A percentile compares a stretch with the other conserved stretches of the same genome.
Evolutionary conservation across 2,329 filamentous ascomycete species (phyloP).

Genomic region (Trichoderma cornu-damae): DNA sequence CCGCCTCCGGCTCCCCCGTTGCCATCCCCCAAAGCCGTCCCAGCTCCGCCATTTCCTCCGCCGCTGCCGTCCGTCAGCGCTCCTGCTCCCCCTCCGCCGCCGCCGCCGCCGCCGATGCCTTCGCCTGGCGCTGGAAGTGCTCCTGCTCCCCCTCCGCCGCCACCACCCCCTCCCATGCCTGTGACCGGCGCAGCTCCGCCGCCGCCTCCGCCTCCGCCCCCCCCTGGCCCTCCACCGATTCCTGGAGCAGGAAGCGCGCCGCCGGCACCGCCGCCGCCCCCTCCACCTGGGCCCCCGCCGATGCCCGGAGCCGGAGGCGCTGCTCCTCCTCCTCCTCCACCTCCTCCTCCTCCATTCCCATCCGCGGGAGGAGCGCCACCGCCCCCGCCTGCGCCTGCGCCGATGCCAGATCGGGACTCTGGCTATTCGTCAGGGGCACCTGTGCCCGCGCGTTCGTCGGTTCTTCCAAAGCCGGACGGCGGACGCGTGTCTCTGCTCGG

Average conservation of each 20-base stretch:
- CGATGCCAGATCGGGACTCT: conserved; percentile 54
- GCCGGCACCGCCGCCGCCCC: conserved; percentile 34
- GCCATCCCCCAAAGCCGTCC: conserved; percentile 29
- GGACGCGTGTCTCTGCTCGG: conserved; percentile 59
- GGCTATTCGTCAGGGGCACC: conserved; percentile 53
- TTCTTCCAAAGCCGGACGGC: conserved; percentile 39
- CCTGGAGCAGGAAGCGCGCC: conserved; percentile 38
- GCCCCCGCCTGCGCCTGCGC: conserved; percentile 39
- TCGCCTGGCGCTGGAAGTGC: conserved; percentile 25
- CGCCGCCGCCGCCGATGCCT: conserved; percentile 35
- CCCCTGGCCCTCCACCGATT: conserved; percentile 20
- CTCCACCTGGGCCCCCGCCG: conserved; percentile 43
- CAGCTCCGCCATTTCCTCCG: conserved; percentile 36
- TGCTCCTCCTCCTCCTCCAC: conserved; percentile 31
- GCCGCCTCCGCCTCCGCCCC: conserved; percentile 20
- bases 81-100: conserved; percentile 27
- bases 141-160: conserved; percentile 21
- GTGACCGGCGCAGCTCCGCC: conserved; percentile 17
- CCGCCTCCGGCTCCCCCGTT: conserved; percentile 42
- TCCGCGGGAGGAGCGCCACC: conserved; percentile 33
- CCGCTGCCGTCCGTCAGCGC: conserved; percentile 35
- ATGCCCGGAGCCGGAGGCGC: conserved; percentile 34
- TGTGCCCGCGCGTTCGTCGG: too few relatives aligned
- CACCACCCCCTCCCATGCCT: conserved; percentile 18
- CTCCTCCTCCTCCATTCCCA: conserved; percentile 36